Evolutionary conservation across 2,329 filamentous ascomycete genomes (phyloP), one percentile per base, ranked within the genome.

Genomic region (Neopestalotiopsis clavispora): DNA sequence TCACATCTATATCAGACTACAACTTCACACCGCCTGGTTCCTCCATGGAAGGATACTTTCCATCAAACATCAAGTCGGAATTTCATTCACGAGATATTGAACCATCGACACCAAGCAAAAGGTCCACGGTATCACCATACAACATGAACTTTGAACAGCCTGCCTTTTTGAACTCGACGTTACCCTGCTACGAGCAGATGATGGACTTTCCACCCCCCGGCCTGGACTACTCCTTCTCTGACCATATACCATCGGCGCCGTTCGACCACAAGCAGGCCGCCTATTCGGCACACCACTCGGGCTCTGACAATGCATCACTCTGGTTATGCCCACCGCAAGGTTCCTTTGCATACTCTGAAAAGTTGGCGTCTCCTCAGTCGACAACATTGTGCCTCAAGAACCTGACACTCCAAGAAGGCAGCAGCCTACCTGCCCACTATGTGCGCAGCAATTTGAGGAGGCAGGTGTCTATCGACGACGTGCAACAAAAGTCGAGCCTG

Each of bases 401-500:
- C 77, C 4, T 76, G 75, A 14, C 71, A 72, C 32, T 78, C 76
- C 45, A 77, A 80, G 72, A 72, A 42, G 65, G 69, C 20, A 66
- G 69, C 14, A 68, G 56, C 42, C 56, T 73, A n/a, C 66, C 70
- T n/a, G 67, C 61, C 10, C 65, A 63, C 6, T 72, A 75, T 74
- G 28, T 69, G 12, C 32, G 63, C 1, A 74, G 78, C 63, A 77
- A 79, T 32, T 74, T 77, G 4, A 81, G 81, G 65, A 80, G 81
- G 66, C 81, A 82, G 71, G 77, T 82, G 69, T 79, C 80, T 73
- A 76, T 83, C 4, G 79, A 82, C 58, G 80, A 83, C 68, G 79
- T 81, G 10, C 83, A 83, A 71, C 80, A 82, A 67, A 85, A 81
- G 77, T 82, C 81, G 0, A 78, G 76, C 1, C 83, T 82, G 10